Evolutionary conservation across 1,139 yeast genomes (phyloP), one percentile per base, ranked within the genome.

Genomic region (Waltiozyma sp.): DNA sequence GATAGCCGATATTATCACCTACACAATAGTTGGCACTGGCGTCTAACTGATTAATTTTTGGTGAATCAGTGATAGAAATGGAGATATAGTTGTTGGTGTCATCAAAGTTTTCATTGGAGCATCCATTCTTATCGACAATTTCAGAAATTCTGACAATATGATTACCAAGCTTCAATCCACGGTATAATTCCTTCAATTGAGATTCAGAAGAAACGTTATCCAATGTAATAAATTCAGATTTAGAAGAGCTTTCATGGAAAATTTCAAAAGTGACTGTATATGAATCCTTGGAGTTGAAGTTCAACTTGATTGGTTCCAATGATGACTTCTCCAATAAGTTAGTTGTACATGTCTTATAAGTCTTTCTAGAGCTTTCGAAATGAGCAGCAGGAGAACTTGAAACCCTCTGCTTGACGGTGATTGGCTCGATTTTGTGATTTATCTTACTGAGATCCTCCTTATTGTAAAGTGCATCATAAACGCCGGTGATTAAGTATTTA

Each of bases 1-100:
- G 75, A 57, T 86, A 86, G 0, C 82, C 71, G 24, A 91, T 75
- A 50, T 85, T 83, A 49, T 91, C 97, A 4, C 98, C 98, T 35
- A 89, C 96, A 71, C 99, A 91, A 55, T 78, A 83, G 52, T 73
- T 70, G 28, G 65, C 63, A 19, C 62, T 58, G 1, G 72, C 60
- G 11, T 64, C 65, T 9, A 66, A 50, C 19, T 70, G 61, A 45
- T 65, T 62, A 9, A 88, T 77, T 48, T 75, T 73, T 10, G 97
- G 96, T 4, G 80, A 80, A 49, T 85, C 89, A 1, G 91, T 79
- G 6, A 89, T 74, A 1, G 77, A 70, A 37, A 86, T 68, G 18
- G 68, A 65, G 40, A 66, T 52, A 41, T 58, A 56, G 50, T 66
- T 68, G 37, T 63, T 58, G 18, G 18, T 8, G 4, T 62, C 60